Base-by-base conservation (phyloP, 2,329 filamentous ascomycete species). In the Fusarium sp. region DNA sequence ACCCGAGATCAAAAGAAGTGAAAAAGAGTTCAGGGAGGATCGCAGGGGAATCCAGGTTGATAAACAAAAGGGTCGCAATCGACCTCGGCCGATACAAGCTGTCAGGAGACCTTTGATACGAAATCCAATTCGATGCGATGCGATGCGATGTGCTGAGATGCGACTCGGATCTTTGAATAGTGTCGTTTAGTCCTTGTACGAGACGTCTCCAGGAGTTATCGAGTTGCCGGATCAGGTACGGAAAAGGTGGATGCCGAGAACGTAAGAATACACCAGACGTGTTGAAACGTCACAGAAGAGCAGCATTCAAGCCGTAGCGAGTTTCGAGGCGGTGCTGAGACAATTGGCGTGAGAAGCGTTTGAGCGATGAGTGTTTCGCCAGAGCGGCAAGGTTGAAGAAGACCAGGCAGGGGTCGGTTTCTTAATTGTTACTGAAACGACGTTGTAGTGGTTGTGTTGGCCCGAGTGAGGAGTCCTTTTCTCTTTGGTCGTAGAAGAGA, bases 281-380 rank as follows among this genome's bases (percentile, higher is more conserved):
- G 65, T 69, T 70, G 66, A 70, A 57, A 70, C 68, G 68, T 69
- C 55, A 63, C 59, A 68, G 59, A 58, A 39, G 38, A 19, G 49
- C 38, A 42, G 25, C 13, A 25, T 49, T 37, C 33, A 38, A 41
- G 49, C 44, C 37, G 53, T 49, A 55, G 56, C 42, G 38, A 57
- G 60, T 57, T 62, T 57, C 52, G 50, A 29, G 57, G 46, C 39
- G 21, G 41, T 46, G 49, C 45, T 70, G 69, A 71, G 69, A 71
- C 69, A 53, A 14, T 57, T 57, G 58, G 50, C 43, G 69, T 71
- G 61, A 58, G 69, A 66, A 49, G 29, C 41, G 36, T 47, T 51
- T 53, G 32, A 44, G 49, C 36, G 54, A 49, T 49, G 45, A 59
- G 57, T 58, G 69, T 70, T 71, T 69, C 52, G 64, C 49, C 56